Evolutionary conservation across 495 filamentous ascomycete species (phyloP), one percentile per base, ranked within the genome.

Genomic region (Jackrogersella minutella): DNA sequence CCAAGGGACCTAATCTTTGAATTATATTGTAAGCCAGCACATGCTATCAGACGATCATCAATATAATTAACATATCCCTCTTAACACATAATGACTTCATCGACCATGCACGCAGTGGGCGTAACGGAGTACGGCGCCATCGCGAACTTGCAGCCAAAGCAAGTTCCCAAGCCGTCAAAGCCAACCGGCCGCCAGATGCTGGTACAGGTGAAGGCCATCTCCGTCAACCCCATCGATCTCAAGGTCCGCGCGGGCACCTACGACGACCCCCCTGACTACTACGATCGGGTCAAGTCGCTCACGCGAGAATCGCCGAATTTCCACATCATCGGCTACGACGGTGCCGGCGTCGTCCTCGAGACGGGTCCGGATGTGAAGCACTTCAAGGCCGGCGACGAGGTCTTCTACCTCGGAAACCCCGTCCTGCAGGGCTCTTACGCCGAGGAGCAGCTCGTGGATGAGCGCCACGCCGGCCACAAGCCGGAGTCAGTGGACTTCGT

Each of bases 291-390:
- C 17, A 68, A 68, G 47, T 37, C 59, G 22, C 34, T 68, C 10
- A 63, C 49, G 7, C 39, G 63, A 44, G 59, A 68, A n/a, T 13
- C 65, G 10, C 65, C 65, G 8, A 46, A 68, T 22, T 63, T 68
- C 40, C 65, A 68, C 26, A 64, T 63, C 19, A 70, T 75, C 9
- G 79, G 80, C 34, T 81, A 81, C 47, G 81, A 81, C 40, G 76
- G 73, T 10, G 80, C 75, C 10, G 81, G 81, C 2, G 63, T 74
- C 9, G 75, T 84, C 34, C 76, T 81, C 21, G 69, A 75, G 33
- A 62, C 78, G n/a, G 80, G 82, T 0, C 58, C 68, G 2, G 73
- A 75, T 14, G 80, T 78, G 16, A 76, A 59, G 8, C 40, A 68
- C 36, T 68, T 68, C 49, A 59, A 63, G 34, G 17, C 59, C 13